Percentiles rank a stretch among this genome's conserved stretches.
These are phyloP conservation scores for Chaetomium olivaceum DNA, from an alignment of 2,329 filamentous ascomycete species.

Conservation along the genomic window DNA sequence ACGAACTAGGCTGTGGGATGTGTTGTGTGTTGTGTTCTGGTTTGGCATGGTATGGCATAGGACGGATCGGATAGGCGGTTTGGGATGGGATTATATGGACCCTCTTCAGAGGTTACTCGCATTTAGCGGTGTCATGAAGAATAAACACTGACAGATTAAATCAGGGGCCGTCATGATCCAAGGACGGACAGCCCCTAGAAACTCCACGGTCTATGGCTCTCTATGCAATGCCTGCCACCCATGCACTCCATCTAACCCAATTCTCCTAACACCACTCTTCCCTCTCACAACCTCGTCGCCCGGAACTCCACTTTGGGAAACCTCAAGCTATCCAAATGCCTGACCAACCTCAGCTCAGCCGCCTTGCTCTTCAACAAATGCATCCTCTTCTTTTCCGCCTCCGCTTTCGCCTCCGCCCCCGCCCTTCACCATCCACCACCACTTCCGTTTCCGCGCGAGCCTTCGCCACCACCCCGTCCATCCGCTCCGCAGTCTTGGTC, in stretches of 20 bases:
- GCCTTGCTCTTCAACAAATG: constrained; percentile 76
- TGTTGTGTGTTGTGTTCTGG: not conserved
- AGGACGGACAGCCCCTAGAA: not conserved
- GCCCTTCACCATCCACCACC: constrained; percentile 34
- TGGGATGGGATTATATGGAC: not conserved
- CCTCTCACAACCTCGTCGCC: constrained; percentile 52
- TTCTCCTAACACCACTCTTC: not conserved
- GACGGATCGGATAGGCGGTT: not conserved
- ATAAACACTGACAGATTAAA: not conserved
- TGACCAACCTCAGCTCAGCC: constrained; percentile 82
- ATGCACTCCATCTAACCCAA: not conserved
- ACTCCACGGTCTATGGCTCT: constrained; percentile 15
- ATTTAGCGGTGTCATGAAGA: not conserved
- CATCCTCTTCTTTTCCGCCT: constrained; percentile 58
- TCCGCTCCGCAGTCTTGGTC: constrained; percentile 64
- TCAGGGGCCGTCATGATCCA: not conserved
- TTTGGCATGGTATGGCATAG: not conserved
- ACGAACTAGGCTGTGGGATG: not conserved
- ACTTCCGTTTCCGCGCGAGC: constrained; percentile 45
- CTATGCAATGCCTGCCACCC: constrained; percentile 10
- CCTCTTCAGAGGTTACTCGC: not conserved
- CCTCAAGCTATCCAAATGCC: constrained; percentile 69
- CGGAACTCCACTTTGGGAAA: constrained; percentile 65
- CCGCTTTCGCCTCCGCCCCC: constrained; percentile 46
- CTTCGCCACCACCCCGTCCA: constrained; percentile 53